phyloP scores from a whole-genome alignment of 352 stramenopile species.

The Pythium diclinum region DNA sequence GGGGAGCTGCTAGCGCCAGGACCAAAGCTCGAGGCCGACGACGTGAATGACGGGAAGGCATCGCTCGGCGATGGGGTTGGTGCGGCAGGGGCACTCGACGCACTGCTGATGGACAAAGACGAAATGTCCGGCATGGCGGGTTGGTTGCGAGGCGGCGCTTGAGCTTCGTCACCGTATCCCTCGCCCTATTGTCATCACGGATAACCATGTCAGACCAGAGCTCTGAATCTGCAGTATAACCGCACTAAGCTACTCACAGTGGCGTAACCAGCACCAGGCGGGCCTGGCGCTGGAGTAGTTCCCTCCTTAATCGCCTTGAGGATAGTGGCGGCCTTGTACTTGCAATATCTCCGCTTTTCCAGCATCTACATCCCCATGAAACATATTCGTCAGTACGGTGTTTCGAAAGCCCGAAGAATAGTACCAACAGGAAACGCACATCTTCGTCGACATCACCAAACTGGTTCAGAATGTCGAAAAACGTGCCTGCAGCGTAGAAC shows the following conservation, averaged over 20 bases:
- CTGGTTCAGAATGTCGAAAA: conserved; percentile 96
- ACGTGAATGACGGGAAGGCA: conserved; percentile 52
- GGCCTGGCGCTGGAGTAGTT: conserved; percentile 72
- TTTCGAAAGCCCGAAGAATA: not conserved
- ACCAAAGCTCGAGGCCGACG: conserved; percentile 34
- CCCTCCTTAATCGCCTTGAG: conserved; percentile 95
- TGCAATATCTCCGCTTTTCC: conserved; percentile 92
- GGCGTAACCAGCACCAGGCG: conserved; percentile 35
- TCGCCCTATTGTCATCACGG: not conserved
- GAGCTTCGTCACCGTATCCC: not conserved
- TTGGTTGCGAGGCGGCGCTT: not conserved
- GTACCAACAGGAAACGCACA: conserved; percentile 29
- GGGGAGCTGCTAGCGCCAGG: not conserved
- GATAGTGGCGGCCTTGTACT: conserved; percentile 95
- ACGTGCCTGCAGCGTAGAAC: conserved; percentile 95
- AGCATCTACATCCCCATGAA: conserved; percentile 40
- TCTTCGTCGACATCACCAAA: conserved; percentile 89
- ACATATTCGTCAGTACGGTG: not conserved
- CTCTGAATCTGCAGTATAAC: not conserved
- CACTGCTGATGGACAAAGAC: conserved; percentile 13
- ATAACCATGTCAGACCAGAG: not conserved
- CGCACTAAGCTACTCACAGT: conserved; percentile 12
- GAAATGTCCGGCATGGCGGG: conserved; percentile 9
- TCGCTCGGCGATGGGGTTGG: conserved; percentile 11
- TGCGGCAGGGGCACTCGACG: conserved; percentile 1